Base-by-base conservation (phyloP, 2,329 filamentous ascomycete species). In the Neonectria sp. region DNA sequence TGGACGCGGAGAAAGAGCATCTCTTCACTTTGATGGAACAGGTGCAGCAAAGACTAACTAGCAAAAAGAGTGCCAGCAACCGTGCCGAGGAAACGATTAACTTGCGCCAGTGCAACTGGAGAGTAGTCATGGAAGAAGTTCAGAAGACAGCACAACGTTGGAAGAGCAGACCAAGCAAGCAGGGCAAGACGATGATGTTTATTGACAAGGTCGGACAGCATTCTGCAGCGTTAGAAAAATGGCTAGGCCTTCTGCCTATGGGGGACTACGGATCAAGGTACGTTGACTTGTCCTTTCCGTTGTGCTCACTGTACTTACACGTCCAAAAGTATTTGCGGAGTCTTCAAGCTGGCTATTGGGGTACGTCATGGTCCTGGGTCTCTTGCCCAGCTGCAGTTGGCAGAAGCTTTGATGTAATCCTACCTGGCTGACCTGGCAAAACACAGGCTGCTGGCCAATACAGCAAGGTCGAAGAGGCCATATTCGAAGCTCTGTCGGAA, bases 11-110 rank as follows among this genome's bases (percentile, higher is more conserved):
- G 15, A 67, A 67, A 52, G 55, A 60, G 3, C 27, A n/a, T 2
- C 57, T 71, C 2, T 65, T 71, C 17, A 61, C 55, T 13, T 45
- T 71, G 3, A 67, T 71, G 59, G n/a, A 59, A n/a, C 27, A 71
- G 31, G 69, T 64, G 3, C 52, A 60, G 15, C 27, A n/a, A 11
- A 64, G 63, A 24, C 46, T 69, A 9, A 24, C 43, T n/a, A 33
- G 31, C 31, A 64, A 49, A 49, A 60, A 55, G 29, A 25, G 60
- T 11, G 29, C 24, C 15, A 45, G 37, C 53, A 31, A 8, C 8
- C 29, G 29, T 12, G 24, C 43, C 13, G 3, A 37, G 6, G 24
- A 11, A 8, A 29, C 21, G 13, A 11, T 56, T 4, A 37, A 56
- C 9, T 6, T 52, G 27, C 63, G 63, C 7, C 15, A n/a, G 4